phyloP scores from a whole-genome alignment of 306 rosid species.

The Hylodesmum podocarpum region DNA sequence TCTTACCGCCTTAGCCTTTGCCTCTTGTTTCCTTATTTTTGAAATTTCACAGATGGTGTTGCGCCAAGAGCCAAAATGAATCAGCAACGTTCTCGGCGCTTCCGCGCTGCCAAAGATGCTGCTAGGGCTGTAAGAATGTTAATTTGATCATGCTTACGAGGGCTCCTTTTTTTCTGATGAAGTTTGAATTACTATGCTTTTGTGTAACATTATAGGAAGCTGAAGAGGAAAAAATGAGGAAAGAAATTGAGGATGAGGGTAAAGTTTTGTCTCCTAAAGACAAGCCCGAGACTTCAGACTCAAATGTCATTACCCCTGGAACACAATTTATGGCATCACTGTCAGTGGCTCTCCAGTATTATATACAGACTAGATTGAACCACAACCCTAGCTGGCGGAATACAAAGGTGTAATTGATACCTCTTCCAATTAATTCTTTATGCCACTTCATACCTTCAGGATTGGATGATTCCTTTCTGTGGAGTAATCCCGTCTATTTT shows the following conservation, averaged over 20 bases:
- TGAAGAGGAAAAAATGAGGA: conserved; percentile 67
- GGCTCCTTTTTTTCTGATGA: background rate
- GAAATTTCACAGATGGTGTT: conserved; percentile 68
- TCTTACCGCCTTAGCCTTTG: background rate
- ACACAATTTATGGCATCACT: conserved; percentile 75
- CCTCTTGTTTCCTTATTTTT: background rate
- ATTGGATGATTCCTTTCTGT: conserved; percentile 50
- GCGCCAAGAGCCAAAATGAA: conserved; percentile 97
- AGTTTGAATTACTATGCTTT: conserved; percentile 10
- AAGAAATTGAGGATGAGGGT: conserved; percentile 59
- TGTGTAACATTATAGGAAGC: conserved; percentile 56
- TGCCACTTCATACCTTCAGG: conserved; percentile 44
- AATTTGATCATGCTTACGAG: conserved; percentile 7
- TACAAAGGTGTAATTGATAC: conserved; percentile 58
- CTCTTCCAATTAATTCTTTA: conserved; percentile 19
- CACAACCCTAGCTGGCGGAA: conserved; percentile 61
- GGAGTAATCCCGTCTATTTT: conserved; percentile 59
- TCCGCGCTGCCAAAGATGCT: conserved; percentile 79
- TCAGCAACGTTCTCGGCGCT: conserved; percentile 86
- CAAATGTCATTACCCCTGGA: conserved; percentile 84
- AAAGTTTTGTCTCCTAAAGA: conserved; percentile 48
- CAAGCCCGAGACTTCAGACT: conserved; percentile 65
- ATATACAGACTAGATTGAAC: conserved; percentile 66
- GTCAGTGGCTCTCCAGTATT: conserved; percentile 80
- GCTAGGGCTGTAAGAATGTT: conserved; percentile 65